Evolutionary conservation across 2,329 filamentous ascomycete genomes (phyloP), one percentile per base, ranked within the genome.

Genomic region (Chrysoporthe puriensis): DNA sequence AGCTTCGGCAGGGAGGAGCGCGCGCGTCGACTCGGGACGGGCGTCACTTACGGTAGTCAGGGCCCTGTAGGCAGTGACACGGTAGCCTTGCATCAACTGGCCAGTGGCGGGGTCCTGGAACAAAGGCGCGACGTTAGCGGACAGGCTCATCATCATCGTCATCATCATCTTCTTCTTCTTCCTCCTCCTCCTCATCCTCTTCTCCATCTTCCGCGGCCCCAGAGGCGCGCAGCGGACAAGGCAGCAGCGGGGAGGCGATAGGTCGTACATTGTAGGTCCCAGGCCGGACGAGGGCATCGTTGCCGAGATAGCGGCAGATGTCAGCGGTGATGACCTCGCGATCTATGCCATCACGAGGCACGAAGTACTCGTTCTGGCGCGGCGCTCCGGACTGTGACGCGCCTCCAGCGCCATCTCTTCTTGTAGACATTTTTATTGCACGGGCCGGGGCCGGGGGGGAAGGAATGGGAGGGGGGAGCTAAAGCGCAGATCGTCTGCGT

Each of bases 251-350:
- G 68, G 72, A 71, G 66, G 74, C 72, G 73, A 73, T 26, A 26
- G 26, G 26, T 77, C 84, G 73, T 85, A 93, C 90, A 85, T 91
- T 88, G 79, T 91, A 90, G 73, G 86, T 88, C 74, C 90, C 90
- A 69, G 91, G 91, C 76, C 90, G 89, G 76, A 93, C 91, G 74
- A 92, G 85, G 73, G 91, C 91, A 83, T 94, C 91, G 78, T 93
- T 93, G 75, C 91, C 91, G 73, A 94, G 85, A 78, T 93, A 94
- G 76, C 91, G 90, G 82, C 91, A 94, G 72, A 94, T 93, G 78
- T 94, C 91, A 77, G 91, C 90, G 71, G 92, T 92, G 79, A 94
- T 93, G 74, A 94, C 91, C 79, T 94, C 91, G 74, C 91, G 89
- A 78, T 92, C 91, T 79, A 94, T 94, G 76, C 91, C 91, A 79